Evolutionary conservation across 2,329 filamentous ascomycete genomes (phyloP), one percentile per base, ranked within the genome.

Genomic region (Incumbomyces lentus): DNA sequence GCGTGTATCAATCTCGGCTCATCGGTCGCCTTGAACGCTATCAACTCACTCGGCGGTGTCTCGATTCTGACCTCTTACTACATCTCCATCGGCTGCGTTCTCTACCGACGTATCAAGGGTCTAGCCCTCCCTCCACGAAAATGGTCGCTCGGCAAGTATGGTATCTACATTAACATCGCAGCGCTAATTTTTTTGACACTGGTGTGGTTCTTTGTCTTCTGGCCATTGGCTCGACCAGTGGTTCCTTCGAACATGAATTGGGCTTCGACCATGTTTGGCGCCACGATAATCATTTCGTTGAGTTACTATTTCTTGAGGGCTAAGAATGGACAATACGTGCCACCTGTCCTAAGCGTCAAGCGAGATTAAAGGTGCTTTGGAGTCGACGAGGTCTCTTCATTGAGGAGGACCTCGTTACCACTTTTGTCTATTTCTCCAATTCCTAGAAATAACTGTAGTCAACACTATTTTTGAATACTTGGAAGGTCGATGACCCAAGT

Each of bases 1-100:
- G 67, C 66, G 0, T 58, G 73, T 6, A 74, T 76, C 59, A 74
- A 74, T 56, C 70, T 76, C 36, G 72, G 70, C 17, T 73, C 69
- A 5, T 52, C 63, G 4, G 64, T 68, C 5, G 73, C 73, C 6
- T 73, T 76, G 58, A 71, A 74, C 54, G 70, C 68, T 44, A 71
- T 76, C 44, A 67, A 69, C 13, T 73, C 70, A 1, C 63, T 78
- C 0, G 66, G 66, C 11, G 63, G 70, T 30, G 67, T 65, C 2
- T 67, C 69, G 0, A 62, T 75, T 7, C 64, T 75, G 40, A 68
- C 64, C 42, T 73, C 70, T 5, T 76, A 75, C 53, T 65, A 72
- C 39, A 63, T 73, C 36, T 69, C 69, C 29, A 69, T 73, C 45
- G 59, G 62, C 34, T 71, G 66, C 46, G 58, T 74, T 5, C 60